phyloP scores from a whole-genome alignment of 768 basidiomycete species.

The Pleurotus cornucopiae region DNA sequence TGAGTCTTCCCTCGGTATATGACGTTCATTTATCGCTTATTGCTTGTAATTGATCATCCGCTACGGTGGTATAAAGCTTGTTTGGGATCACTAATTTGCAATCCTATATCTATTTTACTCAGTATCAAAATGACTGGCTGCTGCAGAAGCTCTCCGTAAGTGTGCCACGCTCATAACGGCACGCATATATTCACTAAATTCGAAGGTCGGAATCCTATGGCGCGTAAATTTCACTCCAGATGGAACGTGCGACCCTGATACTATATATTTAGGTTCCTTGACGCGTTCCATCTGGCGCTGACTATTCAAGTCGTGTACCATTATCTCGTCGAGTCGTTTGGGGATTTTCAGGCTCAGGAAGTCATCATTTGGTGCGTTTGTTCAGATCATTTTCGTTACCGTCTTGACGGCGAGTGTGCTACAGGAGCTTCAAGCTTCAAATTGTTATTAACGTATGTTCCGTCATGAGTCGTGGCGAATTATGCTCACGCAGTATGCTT shows the following conservation, averaged over 20 bases:
- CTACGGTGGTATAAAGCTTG: conserved; percentile 9
- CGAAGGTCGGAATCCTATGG: not conserved
- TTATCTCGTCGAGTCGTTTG: conserved; percentile 22
- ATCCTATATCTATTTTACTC: conserved; percentile 16
- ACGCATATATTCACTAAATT: not conserved
- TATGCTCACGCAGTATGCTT: not conserved
- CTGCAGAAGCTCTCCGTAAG: conserved; percentile 13
- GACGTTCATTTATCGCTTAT: not conserved
- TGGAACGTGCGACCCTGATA: not conserved
- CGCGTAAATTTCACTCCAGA: not conserved
- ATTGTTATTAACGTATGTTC: conserved; percentile 20
- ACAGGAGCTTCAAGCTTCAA: conserved; percentile 22
- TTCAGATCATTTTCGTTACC: not conserved
- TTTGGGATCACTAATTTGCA: conserved; percentile 20
- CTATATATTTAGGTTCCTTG: conserved; percentile 18
- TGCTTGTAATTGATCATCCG: not conserved
- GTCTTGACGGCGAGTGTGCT: not conserved
- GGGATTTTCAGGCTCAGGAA: conserved; percentile 12
- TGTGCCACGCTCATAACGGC: not conserved
- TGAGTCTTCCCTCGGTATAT: conserved; percentile 11
- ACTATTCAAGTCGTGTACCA: conserved; percentile 23
- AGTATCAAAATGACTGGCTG: conserved; percentile 14
- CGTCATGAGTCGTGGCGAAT: not conserved
- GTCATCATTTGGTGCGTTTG: not conserved
- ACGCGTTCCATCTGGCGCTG: conserved; percentile 23